A percentile compares a stretch with the other conserved stretches of the same genome.
Conservation (phyloP, 192 early-diverging fungal species). For the Lunasporangiospora selenospora region DNA sequence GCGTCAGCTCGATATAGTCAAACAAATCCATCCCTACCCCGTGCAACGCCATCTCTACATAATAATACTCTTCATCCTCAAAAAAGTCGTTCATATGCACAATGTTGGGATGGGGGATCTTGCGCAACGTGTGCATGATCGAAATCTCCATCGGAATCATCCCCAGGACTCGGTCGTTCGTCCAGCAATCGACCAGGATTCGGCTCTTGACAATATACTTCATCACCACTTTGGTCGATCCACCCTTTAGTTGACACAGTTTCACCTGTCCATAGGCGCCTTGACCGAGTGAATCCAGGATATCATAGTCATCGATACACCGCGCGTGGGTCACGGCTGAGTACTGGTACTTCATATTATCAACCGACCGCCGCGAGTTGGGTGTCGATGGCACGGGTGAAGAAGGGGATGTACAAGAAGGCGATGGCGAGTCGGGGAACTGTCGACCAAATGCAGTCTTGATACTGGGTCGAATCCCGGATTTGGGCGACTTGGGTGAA, state of each 20-base stretch:
- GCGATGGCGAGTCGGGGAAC: slow-evolving; percentile 11
- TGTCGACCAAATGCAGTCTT: slow-evolving; percentile 24
- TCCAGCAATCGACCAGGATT: slow-evolving; percentile 73
- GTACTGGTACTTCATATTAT: slow-evolving; percentile 44
- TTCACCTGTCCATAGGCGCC: slow-evolving; percentile 80
- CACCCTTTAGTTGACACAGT: slow-evolving; percentile 56
- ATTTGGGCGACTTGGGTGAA: slow-evolving; percentile 23
- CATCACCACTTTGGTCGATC: slow-evolving; percentile 62
- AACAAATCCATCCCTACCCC: slow-evolving; percentile 70
- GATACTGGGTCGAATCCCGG: slow-evolving; percentile 12
- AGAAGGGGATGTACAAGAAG: slow-evolving; percentile 18
- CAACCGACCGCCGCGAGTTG: slow-evolving; percentile 21
- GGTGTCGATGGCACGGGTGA: slow-evolving; percentile 28
- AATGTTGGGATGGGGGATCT: slow-evolving; percentile 60
- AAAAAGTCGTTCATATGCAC: slow-evolving; percentile 71
- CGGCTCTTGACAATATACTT: slow-evolving; percentile 78
- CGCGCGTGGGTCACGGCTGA: slow-evolving; percentile 53
- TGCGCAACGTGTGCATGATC: slow-evolving; percentile 67
- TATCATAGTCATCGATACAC: slow-evolving; percentile 65
- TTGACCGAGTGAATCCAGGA: slow-evolving; percentile 66
- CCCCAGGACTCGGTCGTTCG: slow-evolving; percentile 65
- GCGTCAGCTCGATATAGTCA: slow-evolving; percentile 73
- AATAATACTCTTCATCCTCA: slow-evolving; percentile 78
- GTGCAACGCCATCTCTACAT: slow-evolving; percentile 68
- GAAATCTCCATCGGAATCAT: slow-evolving; percentile 81